Percentiles rank a stretch among this genome's conserved stretches.
Conservation (phyloP, 176 grass and related monocot genomes). For the Eragrostis nindensis region DNA sequence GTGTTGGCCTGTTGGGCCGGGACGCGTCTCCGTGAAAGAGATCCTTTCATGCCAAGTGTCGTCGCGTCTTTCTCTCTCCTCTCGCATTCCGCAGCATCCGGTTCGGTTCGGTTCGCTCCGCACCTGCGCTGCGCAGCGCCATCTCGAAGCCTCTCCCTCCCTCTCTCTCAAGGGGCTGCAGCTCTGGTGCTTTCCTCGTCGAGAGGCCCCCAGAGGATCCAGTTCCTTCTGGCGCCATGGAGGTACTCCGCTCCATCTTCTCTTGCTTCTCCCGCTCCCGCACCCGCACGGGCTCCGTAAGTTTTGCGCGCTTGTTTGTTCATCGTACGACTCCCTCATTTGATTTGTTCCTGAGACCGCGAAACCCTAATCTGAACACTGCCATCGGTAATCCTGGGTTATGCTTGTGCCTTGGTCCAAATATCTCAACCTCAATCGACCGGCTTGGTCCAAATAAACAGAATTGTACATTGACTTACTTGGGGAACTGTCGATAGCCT, state of each 20-base stretch:
- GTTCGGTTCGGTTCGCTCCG: neutral
- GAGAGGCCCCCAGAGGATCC: neutral
- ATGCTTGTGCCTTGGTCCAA: neutral
- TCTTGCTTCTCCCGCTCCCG: conserved; percentile 48
- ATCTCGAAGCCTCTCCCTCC: neutral
- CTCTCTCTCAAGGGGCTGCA: neutral
- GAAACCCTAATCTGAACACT: neutral
- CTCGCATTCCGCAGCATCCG: neutral
- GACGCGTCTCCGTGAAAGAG: neutral
- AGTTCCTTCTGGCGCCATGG: conserved; percentile 31
- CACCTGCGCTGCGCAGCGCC: neutral
- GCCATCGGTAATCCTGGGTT: neutral
- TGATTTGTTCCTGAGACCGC: neutral
- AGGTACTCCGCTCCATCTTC: conserved; percentile 61
- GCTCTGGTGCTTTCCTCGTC: neutral
- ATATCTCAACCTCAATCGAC: neutral
- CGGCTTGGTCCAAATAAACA: neutral
- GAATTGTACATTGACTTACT: neutral
- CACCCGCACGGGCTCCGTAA: conserved; percentile 14
- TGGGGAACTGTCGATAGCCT: neutral
- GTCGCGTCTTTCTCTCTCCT: neutral
- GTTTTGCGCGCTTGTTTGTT: neutral
- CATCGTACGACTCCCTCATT: neutral
- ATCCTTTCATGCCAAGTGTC: neutral
- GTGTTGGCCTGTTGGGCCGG: neutral